phyloP scores from a whole-genome alignment of 805 yeast genomes.

The Spathaspora gorwiae region DNA sequence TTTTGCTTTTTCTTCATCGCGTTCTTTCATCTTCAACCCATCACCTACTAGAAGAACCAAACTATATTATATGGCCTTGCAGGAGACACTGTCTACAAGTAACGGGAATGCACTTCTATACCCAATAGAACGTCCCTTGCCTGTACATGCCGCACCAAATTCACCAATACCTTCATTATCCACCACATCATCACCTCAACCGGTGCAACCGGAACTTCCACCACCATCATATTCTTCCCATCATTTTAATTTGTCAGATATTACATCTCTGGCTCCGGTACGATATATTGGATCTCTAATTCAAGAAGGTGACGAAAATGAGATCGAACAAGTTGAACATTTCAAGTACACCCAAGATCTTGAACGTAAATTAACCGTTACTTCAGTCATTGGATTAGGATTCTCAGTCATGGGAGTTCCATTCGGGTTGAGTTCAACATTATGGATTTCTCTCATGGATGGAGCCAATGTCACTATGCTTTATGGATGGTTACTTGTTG shows the following conservation, averaged over 20 bases:
- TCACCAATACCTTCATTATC: too few species aligned
- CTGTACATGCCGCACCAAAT: too few species aligned
- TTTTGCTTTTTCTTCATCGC: too few species aligned
- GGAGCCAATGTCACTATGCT: constrained; percentile 76
- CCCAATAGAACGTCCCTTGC: too few species aligned
- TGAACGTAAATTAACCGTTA: constrained; percentile 61
- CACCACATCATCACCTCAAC: too few species aligned
- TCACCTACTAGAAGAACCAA: too few species aligned
- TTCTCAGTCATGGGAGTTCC: constrained; percentile 82
- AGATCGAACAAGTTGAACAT: constrained; percentile 58
- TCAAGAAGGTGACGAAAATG: constrained; percentile 38
- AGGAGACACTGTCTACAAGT: too few species aligned
- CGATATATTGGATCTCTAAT: constrained; percentile 12
- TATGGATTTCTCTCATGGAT: constrained; percentile 65
- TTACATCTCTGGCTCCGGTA: constrained; percentile 10
- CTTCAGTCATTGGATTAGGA: constrained; percentile 72
- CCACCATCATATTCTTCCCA: constrained; percentile 9
- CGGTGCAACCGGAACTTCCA: background rate
- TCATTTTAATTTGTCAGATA: constrained; percentile 2
- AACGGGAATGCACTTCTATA: too few species aligned
- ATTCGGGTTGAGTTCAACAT: constrained; percentile 68
- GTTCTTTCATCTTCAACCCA: too few species aligned
- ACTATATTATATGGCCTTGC: too few species aligned
- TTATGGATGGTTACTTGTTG: constrained; percentile 69
- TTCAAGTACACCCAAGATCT: constrained; percentile 72